Percentiles rank a stretch among this genome's conserved stretches.
phyloP scores from a whole-genome alignment of 345 rosid genomes.

The Acer negundo region DNA sequence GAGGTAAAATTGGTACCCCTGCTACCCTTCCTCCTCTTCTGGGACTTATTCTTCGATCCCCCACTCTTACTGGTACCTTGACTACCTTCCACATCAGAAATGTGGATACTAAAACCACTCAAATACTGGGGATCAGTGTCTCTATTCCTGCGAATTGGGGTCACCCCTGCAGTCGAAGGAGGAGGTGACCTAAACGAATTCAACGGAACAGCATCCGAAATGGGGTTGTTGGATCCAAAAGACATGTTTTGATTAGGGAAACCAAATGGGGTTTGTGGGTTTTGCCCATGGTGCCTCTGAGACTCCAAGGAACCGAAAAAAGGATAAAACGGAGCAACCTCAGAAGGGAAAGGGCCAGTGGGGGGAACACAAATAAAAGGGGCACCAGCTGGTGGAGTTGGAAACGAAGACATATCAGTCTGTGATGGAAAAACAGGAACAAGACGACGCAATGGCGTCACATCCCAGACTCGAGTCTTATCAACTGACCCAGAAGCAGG shows the following conservation, averaged over 20 bases:
- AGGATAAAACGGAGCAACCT: constrained; percentile 55
- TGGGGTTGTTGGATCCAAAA: constrained; percentile 28
- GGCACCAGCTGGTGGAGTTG: constrained; percentile 28
- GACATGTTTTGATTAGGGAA: not conserved
- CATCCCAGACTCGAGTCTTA: constrained; percentile 57
- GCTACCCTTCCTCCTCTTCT: constrained; percentile 35
- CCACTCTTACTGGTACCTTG: constrained; percentile 28
- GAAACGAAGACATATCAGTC: constrained; percentile 31
- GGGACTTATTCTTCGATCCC: constrained; percentile 33
- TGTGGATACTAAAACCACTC: constrained; percentile 22
- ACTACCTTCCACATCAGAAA: constrained; percentile 20
- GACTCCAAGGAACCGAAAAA: constrained; percentile 28
- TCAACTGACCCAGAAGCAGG: constrained; percentile 44
- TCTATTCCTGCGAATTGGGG: constrained; percentile 22
- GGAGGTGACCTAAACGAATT: constrained; percentile 42
- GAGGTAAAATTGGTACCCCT: constrained; percentile 18
- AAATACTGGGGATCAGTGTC: constrained; percentile 7
- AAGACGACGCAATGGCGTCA: constrained; percentile 53
- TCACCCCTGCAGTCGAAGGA: constrained; percentile 20
- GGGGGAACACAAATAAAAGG: constrained; percentile 55
- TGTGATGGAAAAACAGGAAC: constrained; percentile 50
- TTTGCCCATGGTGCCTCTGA: constrained; percentile 17
- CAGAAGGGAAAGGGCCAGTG: constrained; percentile 50
- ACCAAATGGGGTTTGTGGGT: not conserved
- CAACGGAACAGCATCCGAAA: constrained; percentile 43